Base-by-base conservation (phyloP, 2,329 filamentous ascomycete species). In the Teratosphaeria viscida region DNA sequence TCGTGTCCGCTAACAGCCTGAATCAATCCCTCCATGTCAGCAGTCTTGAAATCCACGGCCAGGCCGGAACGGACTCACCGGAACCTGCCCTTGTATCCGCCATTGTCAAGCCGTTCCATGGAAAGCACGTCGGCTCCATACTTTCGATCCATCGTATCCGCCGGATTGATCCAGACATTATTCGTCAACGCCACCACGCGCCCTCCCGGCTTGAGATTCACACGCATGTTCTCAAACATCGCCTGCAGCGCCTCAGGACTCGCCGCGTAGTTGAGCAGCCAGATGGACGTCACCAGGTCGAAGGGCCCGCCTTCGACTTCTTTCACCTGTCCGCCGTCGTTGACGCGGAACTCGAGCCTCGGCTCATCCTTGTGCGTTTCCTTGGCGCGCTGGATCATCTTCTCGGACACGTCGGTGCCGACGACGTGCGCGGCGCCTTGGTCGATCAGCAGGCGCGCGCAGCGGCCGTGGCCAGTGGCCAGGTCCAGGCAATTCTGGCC, bases 201-300 rank as follows among this genome's bases (percentile, higher is more conserved):
- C 2, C 73, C 73, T 5, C 70, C 73, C 0, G 68, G 66, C 55
- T 67, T 70, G n/a, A 76, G 68, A 62, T 74, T 73, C 23, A 66
- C 53, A 7, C 69, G 59, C 27, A 75, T 66, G 39, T 71, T 76
- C 35, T 64, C 60, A 59, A 70, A 76, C 71, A 75, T 75, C 19
- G 57, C 61, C 3, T 70, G 63, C 59, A 76, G 63, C 12, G 66
- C 69, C 26, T 63, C 61, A 7, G 62, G 58, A 55, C 62, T 67
- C 23, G 62, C 32, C 0, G 73, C 71, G 56, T 76, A 76, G 65
- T 76, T 76, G 27, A 76, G 67, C 34, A 76, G 60, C 72, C 73
- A 76, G 7, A 67, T 68, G 4, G 65, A 74, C 19, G 72, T 66
- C 37, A 75, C 73, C 19, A 76, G 27, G 62, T 76, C 72, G 62